phyloP scores from a whole-genome alignment of 176 grass and related monocot species.

The Dactylis glomerata region DNA sequence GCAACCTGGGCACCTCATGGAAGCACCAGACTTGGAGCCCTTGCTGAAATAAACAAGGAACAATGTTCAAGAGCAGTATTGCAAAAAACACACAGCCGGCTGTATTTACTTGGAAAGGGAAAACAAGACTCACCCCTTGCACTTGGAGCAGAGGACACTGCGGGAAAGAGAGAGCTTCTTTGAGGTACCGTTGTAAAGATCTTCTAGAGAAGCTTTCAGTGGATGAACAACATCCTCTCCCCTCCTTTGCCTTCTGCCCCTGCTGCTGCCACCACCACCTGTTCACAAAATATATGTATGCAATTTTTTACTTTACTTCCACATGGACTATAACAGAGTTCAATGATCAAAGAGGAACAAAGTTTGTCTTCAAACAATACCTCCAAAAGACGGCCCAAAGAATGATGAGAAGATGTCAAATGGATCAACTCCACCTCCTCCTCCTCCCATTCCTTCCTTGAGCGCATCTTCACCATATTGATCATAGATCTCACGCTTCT shows the following conservation, averaged over 20 bases:
- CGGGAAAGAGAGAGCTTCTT: conserved; percentile 98
- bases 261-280: conserved; percentile 85
- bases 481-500: conserved; percentile 99
- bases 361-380: conserved; percentile 24
- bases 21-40: conserved; percentile 94
- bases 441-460: conserved; percentile 98
- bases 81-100: not conserved
- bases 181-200: conserved; percentile 92
- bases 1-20: conserved; percentile 89
- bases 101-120: not conserved
- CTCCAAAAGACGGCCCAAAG: conserved; percentile 79
- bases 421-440: conserved; percentile 63
- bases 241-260: conserved; percentile 90
- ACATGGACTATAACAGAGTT: not conserved
- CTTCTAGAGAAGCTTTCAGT: conserved; percentile 90
- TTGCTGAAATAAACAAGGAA: conserved; percentile 53
- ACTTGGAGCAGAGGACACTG: conserved; percentile 84
- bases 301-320: not conserved
- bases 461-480: conserved; percentile 97
- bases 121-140: conserved; percentile 65
- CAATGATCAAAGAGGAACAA: not conserved
- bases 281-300: conserved; percentile 3
- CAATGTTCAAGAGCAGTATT: not conserved
- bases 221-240: conserved; percentile 97
- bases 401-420: conserved; percentile 99